Percentiles rank a stretch among this genome's conserved stretches.
These are phyloP conservation scores for Orbilia ellipsospora DNA, from an alignment of 2,329 filamentous ascomycete species.

Conservation along the genomic window DNA sequence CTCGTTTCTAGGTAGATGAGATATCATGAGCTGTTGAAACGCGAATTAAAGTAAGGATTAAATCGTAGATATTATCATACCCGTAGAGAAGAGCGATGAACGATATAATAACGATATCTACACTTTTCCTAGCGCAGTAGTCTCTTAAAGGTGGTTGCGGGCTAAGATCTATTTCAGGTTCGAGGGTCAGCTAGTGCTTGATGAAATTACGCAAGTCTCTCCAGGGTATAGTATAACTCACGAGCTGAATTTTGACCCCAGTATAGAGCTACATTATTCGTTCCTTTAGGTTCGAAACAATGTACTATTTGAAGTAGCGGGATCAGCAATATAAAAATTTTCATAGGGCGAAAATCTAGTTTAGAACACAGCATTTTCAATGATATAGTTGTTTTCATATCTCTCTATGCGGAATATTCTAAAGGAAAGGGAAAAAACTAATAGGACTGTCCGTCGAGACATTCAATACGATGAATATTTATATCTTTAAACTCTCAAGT, in stretches of 20 bases:
- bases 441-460: too few relatives aligned
- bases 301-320: too few relatives aligned
- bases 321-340: background rate
- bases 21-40: background rate
- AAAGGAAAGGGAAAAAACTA: too few relatives aligned
- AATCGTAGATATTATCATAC: background rate
- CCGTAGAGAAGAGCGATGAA: conserved; percentile 57
- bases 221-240: background rate
- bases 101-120: conserved; percentile 60
- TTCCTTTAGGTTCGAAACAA: conserved; percentile 14
- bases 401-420: too few relatives aligned
- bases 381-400: background rate
- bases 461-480: too few relatives aligned
- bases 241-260: conserved; percentile 53
- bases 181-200: background rate
- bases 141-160: conserved; percentile 40
- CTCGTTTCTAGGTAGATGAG: conserved; percentile 1
- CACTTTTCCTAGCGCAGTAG: conserved; percentile 58
- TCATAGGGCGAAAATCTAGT: background rate
- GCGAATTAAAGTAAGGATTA: too few relatives aligned
- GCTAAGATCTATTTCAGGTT: background rate
- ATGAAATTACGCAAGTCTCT: too few relatives aligned
- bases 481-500: too few relatives aligned
- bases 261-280: conserved; percentile 43
- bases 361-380: background rate